These are phyloP conservation scores for Boletus insuetus DNA, from an alignment of 768 basidiomycete genomes.

Conservation along the genomic window DNA sequence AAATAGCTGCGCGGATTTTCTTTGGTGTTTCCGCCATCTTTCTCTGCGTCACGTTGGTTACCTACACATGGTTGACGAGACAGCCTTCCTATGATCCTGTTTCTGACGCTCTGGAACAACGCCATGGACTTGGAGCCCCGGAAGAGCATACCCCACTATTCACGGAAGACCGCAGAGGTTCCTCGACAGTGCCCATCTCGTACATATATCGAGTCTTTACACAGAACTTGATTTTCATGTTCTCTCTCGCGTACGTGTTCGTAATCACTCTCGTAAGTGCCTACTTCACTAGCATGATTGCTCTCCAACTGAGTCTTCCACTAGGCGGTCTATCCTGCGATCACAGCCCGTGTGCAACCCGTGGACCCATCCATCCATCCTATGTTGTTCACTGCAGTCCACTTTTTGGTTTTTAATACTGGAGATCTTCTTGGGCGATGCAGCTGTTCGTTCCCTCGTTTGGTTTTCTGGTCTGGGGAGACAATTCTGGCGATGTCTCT, in stretches of 20 bases:
- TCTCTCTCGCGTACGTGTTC: background rate
- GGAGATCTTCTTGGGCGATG: conserved; percentile 72
- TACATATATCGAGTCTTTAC: background rate
- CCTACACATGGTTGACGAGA: background rate
- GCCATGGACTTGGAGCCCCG: background rate
- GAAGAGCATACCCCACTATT: background rate
- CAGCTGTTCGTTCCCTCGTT: conserved; percentile 73
- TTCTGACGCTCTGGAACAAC: background rate
- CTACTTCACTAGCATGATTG: background rate
- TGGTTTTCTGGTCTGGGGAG: conserved; percentile 41
- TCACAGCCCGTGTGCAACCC: background rate
- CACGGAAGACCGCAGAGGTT: background rate
- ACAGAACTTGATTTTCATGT: background rate
- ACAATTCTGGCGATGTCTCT: conserved; percentile 4
- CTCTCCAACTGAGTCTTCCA: conserved; percentile 4
- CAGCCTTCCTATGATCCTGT: background rate
- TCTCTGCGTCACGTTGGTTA: background rate
- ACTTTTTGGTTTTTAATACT: conserved; percentile 71
- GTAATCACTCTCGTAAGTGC: background rate
- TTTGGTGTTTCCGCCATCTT: background rate
- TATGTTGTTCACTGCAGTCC: conserved; percentile 39
- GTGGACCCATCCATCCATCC: background rate
- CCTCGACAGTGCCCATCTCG: background rate
- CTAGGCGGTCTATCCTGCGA: background rate
- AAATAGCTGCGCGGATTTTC: background rate